phyloP scores from a whole-genome alignment of 257 asterid genomes.

The Nicotiana tabacum region DNA sequence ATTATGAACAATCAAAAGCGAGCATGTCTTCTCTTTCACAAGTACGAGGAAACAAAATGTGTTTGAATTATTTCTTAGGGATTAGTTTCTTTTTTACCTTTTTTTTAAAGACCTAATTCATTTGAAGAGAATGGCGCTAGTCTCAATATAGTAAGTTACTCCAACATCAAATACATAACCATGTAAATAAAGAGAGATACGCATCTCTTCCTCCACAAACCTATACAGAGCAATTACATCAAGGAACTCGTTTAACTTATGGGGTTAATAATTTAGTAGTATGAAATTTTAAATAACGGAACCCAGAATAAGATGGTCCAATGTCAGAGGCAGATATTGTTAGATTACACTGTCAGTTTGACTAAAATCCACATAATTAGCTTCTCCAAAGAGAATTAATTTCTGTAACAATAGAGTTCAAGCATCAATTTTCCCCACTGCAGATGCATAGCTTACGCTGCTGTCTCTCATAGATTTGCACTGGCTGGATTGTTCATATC shows the following conservation, averaged over 20 bases:
- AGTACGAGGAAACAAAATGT: too few relatives aligned
- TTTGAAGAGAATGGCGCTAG: neutral
- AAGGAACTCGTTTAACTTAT: neutral
- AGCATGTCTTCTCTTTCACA: too few relatives aligned
- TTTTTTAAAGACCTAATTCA: neutral
- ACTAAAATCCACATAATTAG: neutral
- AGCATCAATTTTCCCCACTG: constrained; percentile 67
- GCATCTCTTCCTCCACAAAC: neutral
- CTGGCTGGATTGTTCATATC: constrained; percentile 91
- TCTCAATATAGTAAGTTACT: neutral
- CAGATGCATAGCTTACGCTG: constrained; percentile 97
- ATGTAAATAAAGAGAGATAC: neutral
- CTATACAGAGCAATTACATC: neutral
- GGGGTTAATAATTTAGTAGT: neutral
- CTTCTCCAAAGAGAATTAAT: neutral
- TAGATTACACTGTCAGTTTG: constrained; percentile 6
- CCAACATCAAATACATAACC: neutral
- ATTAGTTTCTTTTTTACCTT: too few relatives aligned
- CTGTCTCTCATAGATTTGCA: constrained; percentile 88
- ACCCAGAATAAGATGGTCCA: constrained; percentile 6
- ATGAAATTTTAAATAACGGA: neutral
- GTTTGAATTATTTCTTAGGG: too few relatives aligned
- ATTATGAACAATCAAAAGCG: too few relatives aligned
- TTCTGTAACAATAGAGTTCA: constrained; percentile 22
- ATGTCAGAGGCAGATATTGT: neutral